Evolutionary conservation across 495 filamentous ascomycete species (phyloP), one percentile per base, ranked within the genome.

Genomic region (Aspergillus affinis): DNA sequence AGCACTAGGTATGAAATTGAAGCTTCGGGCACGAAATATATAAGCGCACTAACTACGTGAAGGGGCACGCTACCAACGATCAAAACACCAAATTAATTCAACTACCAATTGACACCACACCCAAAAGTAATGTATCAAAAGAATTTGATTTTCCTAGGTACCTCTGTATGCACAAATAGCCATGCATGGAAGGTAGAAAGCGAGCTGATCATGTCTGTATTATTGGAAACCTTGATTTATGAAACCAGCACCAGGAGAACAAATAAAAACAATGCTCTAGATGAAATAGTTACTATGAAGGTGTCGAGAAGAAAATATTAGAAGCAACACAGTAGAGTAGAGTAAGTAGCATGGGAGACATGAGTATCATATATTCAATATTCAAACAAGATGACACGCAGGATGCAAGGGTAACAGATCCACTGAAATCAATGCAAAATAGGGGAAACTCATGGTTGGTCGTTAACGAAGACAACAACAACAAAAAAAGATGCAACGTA

Each of bases 401-500:
- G 27, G 41, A 61, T 55, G 30, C 21, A 45, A 55, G n/a, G 32
- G 36, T 21, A 54, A 46, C 51, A 54, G 48, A 21, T 46, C 15
- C 21, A 57, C 45, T 26, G 53, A 48, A 44, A 56, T 47, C 50
- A 46, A 36, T 53, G 18, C 41, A 45, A 47, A 48, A 57, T 45
- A 41, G 26, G 57, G 52, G 64, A 53, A 48, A 59, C 59, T 36
- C 30, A 64, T 70, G 72, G 66, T 72, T 65, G 65, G 61, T 61
- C 61, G 66, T 64, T 52, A 66, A 61, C 57, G 44, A 54, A 36
- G 48, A 46, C 32, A 53, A 68, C 61, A 61, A 52, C 63, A 55
- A 23, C 49, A 50, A 58, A 32, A 58, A 54, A 50, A 61, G 63
- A 64, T 69, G 54, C 48, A 30, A 51, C 60, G 60, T 55, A 57